A percentile compares a stretch with the other conserved stretches of the same genome.
Evolutionary conservation across 75 land plant genomes (phyloP).

Genomic region (Cunninghamia lanceolata): DNA sequence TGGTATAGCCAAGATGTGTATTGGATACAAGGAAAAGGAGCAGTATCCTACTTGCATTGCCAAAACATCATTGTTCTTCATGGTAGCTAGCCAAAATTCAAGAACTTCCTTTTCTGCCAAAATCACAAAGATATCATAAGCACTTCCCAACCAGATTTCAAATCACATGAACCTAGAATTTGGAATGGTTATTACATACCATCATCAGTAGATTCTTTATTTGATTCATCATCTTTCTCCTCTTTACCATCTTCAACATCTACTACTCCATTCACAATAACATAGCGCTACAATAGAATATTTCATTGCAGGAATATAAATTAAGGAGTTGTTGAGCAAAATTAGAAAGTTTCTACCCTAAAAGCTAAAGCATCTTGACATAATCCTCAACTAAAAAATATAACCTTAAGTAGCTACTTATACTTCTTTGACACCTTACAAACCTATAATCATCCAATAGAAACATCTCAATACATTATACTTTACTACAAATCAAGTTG

Average conservation of each 20-base stretch:
- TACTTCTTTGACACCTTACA: not conserved
- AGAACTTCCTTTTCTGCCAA: conserved; percentile 30
- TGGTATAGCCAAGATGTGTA: not conserved
- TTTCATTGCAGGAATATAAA: not conserved
- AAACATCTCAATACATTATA: not conserved
- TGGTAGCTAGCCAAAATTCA: conserved; percentile 29
- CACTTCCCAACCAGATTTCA: not conserved
- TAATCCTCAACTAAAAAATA: not conserved
- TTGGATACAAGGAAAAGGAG: conserved; percentile 7
- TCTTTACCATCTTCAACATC: conserved; percentile 50
- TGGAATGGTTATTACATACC: conserved; percentile 13
- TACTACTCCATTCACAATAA: conserved; percentile 81
- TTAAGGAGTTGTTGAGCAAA: not conserved
- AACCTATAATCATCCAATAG: not conserved
- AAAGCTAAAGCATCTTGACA: not conserved
- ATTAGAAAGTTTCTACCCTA: not conserved
- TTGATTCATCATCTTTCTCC: conserved; percentile 33
- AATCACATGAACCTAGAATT: not conserved
- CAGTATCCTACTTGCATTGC: conserved; percentile 14
- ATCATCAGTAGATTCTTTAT: conserved; percentile 22
- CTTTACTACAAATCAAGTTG: not conserved
- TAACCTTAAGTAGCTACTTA: not conserved
- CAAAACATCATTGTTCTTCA: conserved; percentile 28
- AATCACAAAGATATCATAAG: not conserved
- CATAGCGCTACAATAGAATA: conserved; percentile 57